Base-by-base conservation (phyloP, 2,329 filamentous ascomycete species). In the Cytospora piceae region DNA sequence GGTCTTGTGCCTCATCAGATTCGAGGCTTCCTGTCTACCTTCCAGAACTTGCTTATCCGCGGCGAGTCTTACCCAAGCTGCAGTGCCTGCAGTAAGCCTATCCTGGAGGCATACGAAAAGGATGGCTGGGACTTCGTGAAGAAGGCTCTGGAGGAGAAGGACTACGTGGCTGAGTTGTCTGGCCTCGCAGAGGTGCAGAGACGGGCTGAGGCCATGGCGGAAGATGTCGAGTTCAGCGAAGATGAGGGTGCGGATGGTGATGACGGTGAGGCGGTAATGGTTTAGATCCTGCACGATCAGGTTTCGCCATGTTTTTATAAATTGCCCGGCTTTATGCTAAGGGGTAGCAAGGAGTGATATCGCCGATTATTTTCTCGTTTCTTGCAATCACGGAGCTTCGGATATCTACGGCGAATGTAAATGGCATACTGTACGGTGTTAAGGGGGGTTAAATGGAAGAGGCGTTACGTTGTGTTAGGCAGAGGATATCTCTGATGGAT, bases 61-160 rank as follows among this genome's bases (percentile, higher is more conserved):
- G 91, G 91, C 11, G 83, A 87, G 70, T 90, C 90, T 0, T 96
- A 94, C 75, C 88, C 93, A 64, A 89, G 88, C 75, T 96, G 92
- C 77, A 93, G 90, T 58, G 92, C 91, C 2, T 96, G 92, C 73
- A 92, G 90, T 69, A 84, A 85, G 39, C 86, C 83, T 53, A 87
- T 96, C 32, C 76, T 94, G 0, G 81, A 83, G 0, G 86, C 87
- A 0, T 95, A 94, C 74, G 82, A 86, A 55, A 75, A 77, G 2
- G 85, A 89, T 55, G 89, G 88, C 0, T 96, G 92, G 91, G 85
- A 81, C 0, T 96, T 96, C 74, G 86, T 95, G 39, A 89, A 89
- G 79, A 83, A 83, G 65, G 92, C 92, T 0, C 77, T 95, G 17
- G 85, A 87, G 67, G 90, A 94, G 76, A 88, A 87, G 72, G 89